phyloP scores from a whole-genome alignment of 768 basidiomycete genomes.

The Hemileccinum rubropunctum region DNA sequence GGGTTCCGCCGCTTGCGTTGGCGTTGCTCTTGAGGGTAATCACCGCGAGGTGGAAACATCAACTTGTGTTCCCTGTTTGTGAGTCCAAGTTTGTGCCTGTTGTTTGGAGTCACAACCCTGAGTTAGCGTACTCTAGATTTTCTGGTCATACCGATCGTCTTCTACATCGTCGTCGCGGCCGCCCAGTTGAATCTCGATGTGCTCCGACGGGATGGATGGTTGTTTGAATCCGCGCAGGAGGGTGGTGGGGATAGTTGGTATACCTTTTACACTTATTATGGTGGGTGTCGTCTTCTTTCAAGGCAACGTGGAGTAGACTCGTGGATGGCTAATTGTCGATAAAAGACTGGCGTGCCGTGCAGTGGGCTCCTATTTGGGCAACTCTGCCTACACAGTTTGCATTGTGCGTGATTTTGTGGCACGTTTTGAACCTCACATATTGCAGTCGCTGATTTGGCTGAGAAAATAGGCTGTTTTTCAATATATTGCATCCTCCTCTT shows the following conservation, averaged over 20 bases:
- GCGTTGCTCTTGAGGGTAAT: slow-evolving; percentile 78
- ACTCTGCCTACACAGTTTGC: slow-evolving; percentile 95
- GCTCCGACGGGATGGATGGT: slow-evolving; percentile 72
- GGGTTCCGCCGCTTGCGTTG: slow-evolving; percentile 75
- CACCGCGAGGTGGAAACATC: slow-evolving; percentile 78
- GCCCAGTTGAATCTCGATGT: slow-evolving; percentile 55
- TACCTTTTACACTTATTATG: slow-evolving; percentile 77
- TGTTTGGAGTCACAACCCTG: not conserved
- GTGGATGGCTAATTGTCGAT: not conserved
- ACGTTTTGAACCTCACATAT: not conserved
- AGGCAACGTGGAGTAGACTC: not conserved
- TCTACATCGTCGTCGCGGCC: slow-evolving; percentile 76
- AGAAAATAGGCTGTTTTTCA: slow-evolving; percentile 69
- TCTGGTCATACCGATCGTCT: slow-evolving; percentile 72
- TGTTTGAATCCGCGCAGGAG: slow-evolving; percentile 63
- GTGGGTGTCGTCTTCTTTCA: slow-evolving; percentile 39
- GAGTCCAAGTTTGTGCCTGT: slow-evolving; percentile 29
- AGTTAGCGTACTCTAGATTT: slow-evolving; percentile 52
- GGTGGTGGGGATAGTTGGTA: slow-evolving; percentile 59
- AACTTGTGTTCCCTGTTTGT: slow-evolving; percentile 90
- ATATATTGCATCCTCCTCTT: slow-evolving; percentile 78
- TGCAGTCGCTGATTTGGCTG: slow-evolving; percentile 24
- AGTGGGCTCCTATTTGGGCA: slow-evolving; percentile 66
- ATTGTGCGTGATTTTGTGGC: slow-evolving; percentile 49
- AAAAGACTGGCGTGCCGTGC: slow-evolving; percentile 59